phyloP scores from a whole-genome alignment of 495 filamentous ascomycete species.

The Xylaria longipes region DNA sequence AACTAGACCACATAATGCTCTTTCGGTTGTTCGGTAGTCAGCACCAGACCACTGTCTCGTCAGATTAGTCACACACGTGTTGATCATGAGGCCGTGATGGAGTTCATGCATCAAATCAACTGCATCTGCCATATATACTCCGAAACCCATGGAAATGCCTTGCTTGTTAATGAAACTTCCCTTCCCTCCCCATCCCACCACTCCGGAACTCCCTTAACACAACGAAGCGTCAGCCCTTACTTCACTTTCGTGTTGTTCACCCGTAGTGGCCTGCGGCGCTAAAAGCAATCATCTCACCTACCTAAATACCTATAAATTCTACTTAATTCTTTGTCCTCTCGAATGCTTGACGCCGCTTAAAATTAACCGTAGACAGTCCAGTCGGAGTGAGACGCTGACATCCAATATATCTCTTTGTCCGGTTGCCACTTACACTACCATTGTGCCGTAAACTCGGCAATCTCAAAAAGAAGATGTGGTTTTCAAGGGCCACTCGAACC shows the following conservation, averaged over 20 bases:
- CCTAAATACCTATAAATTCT: neutral
- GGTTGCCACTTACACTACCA: neutral
- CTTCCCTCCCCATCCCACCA: neutral
- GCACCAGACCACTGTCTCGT: neutral
- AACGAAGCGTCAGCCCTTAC: neutral
- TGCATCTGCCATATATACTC: neutral
- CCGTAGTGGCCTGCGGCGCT: neutral
- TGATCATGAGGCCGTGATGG: slow-evolving; percentile 6
- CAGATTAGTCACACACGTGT: neutral
- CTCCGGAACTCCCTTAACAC: neutral
- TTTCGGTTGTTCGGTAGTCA: neutral
- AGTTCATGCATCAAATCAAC: neutral
- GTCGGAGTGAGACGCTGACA: too few species aligned
- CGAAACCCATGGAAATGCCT: neutral
- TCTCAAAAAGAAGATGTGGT: slow-evolving; percentile 3
- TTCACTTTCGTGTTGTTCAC: neutral
- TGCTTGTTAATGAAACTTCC: neutral
- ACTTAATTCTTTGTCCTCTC: neutral
- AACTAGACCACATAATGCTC: neutral
- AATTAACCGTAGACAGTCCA: neutral
- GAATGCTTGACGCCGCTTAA: neutral
- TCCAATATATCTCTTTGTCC: neutral
- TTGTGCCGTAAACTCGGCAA: neutral
- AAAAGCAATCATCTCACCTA: neutral
- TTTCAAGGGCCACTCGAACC: neutral